Conservation (phyloP, 1,139 yeast genomes). For the Saccharomyces pastorianus region DNA sequence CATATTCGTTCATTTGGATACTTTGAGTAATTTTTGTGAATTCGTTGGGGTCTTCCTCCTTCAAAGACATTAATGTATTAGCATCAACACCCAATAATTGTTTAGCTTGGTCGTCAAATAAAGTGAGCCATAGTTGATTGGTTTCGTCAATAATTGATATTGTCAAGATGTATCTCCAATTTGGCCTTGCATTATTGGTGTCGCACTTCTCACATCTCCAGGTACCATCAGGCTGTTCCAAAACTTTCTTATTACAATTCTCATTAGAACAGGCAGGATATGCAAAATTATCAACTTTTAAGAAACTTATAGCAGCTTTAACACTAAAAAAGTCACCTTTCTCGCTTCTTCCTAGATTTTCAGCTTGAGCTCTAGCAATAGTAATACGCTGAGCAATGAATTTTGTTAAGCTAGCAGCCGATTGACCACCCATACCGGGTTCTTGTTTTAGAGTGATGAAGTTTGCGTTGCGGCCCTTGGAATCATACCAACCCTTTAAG, state of each 20-base stretch:
- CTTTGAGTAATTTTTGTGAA: conserved; percentile 44
- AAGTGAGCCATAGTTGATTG: conserved; percentile 79
- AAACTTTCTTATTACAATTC: conserved; percentile 76
- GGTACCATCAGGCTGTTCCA: conserved; percentile 60
- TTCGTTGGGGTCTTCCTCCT: conserved; percentile 41
- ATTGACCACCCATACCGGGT: conserved; percentile 23
- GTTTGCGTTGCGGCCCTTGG: conserved; percentile 55
- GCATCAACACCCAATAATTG: conserved; percentile 65
- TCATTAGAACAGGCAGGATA: conserved; percentile 84
- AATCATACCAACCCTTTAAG: conserved; percentile 92
- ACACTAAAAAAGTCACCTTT: conserved; percentile 70
- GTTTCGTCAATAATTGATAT: conserved; percentile 67
- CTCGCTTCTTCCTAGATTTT: conserved; percentile 64
- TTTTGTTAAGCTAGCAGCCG: conserved; percentile 26
- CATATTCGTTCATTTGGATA: conserved; percentile 59
- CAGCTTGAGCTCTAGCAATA: conserved; percentile 58
- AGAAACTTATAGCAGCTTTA: conserved; percentile 64
- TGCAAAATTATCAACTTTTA: conserved; percentile 67
- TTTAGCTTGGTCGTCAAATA: conserved; percentile 79
- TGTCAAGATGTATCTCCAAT: conserved; percentile 69
- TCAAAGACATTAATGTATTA: conserved; percentile 48
- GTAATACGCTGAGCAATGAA: conserved; percentile 48
- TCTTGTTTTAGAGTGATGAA: conserved; percentile 56
- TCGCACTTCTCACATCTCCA: conserved; percentile 97
- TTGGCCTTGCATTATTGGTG: conserved; percentile 55